Evolutionary conservation across 129 eudicot species (phyloP).

Genomic region (Centrapalus pauciflorus): DNA sequence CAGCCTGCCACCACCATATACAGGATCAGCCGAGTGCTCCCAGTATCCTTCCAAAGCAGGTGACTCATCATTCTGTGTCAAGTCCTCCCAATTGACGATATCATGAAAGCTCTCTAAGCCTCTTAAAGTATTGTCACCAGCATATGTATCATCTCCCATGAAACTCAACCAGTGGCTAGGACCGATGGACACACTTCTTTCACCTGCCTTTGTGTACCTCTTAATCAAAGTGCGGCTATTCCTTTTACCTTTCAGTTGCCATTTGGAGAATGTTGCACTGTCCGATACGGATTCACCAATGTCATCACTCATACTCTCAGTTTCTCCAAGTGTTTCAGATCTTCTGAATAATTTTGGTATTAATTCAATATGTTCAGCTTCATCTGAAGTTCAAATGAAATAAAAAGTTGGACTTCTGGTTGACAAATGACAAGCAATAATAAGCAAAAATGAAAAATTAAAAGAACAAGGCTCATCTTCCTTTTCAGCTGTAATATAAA

Average conservation of each 20-base stretch:
- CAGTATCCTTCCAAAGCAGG: constrained; percentile 46
- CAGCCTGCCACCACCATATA: constrained; percentile 33
- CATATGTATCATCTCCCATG: constrained; percentile 26
- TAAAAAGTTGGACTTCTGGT: neutral
- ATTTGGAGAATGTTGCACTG: constrained; percentile 53
- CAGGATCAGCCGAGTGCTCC: constrained; percentile 54
- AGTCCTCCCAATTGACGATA: constrained; percentile 40
- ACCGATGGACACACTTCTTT: constrained; percentile 27
- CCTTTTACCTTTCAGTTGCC: constrained; percentile 88
- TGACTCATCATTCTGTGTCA: constrained; percentile 36
- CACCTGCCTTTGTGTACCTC: constrained; percentile 31
- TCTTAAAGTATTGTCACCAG: constrained; percentile 25
- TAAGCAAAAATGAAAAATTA: neutral
- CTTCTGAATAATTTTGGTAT: constrained; percentile 59
- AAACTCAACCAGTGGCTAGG: constrained; percentile 22
- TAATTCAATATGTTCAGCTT: constrained; percentile 49
- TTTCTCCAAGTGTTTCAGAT: constrained; percentile 39
- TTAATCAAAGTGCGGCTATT: constrained; percentile 51
- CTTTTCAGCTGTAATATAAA: too few species aligned
- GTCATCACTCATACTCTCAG: constrained; percentile 61
- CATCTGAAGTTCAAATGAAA: constrained; percentile 46
- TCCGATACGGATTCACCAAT: constrained; percentile 33
- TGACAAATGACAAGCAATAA: neutral
- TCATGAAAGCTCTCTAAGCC: neutral
- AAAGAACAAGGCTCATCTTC: too few species aligned